Conservation (phyloP, 192 early-diverging fungal genomes). For the Martensiomyces pterosporus region DNA sequence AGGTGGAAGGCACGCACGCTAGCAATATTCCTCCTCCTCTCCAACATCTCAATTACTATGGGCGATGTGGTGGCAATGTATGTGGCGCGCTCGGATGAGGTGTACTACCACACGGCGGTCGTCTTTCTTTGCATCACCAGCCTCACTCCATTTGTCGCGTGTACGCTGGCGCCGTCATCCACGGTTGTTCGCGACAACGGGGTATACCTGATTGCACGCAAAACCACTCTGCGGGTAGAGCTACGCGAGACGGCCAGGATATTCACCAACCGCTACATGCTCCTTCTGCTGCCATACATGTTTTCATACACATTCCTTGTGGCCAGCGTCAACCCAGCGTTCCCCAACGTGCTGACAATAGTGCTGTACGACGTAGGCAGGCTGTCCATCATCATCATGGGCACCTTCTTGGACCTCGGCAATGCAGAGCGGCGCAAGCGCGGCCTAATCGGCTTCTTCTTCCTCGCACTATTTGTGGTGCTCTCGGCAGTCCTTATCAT, state of each 20-base stretch:
- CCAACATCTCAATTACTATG: constrained; percentile 30
- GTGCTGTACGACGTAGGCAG: constrained; percentile 34
- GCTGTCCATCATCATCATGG: constrained; percentile 23
- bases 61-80: constrained; percentile 24
- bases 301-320: constrained; percentile 19
- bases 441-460: constrained; percentile 10
- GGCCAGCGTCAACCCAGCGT: constrained; percentile 20
- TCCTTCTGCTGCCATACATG: constrained; percentile 11
- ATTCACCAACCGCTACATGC: constrained; percentile 25
- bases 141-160: constrained; percentile 19
- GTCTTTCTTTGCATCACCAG: constrained; percentile 16
- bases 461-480: constrained; percentile 6
- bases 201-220: constrained; percentile 30
- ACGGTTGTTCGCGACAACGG: constrained; percentile 36
- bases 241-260: constrained; percentile 13
- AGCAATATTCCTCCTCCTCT: constrained; percentile 17
- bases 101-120: constrained; percentile 12
- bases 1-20: constrained; percentile 32
- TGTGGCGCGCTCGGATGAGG: constrained; percentile 3
- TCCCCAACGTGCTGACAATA: constrained; percentile 18
- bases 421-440: constrained; percentile 26
- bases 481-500: constrained; percentile 13
- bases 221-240: constrained; percentile 15
- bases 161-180: constrained; percentile 26
- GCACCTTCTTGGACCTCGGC: constrained; percentile 32